Conservation (phyloP, 1,139 yeast genomes). For the Candida glucosophila region DNA sequence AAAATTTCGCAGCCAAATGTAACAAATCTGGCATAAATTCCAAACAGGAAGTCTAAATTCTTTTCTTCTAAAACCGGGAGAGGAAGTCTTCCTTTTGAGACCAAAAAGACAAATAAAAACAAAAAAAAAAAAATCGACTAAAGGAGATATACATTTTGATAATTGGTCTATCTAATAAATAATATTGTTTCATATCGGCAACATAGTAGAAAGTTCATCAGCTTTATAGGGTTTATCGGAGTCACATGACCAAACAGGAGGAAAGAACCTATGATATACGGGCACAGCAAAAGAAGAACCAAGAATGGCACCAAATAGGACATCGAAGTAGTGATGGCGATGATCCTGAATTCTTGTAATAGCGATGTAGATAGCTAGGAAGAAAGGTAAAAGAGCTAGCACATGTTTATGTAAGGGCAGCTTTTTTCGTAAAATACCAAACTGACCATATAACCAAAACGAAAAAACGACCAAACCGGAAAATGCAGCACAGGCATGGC, state of each 20-base stretch:
- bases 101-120: no score
- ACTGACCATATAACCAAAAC: conserved; percentile 35
- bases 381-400: conserved; percentile 15
- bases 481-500: conserved; percentile 38
- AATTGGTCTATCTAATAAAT: no score
- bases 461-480: conserved; percentile 29
- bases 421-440: conserved; percentile 11
- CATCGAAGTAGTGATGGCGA: conserved; percentile 36
- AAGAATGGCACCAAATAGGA: conserved; percentile 26
- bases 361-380: conserved; percentile 28
- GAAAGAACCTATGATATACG: conserved; percentile 38
- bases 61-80: no score
- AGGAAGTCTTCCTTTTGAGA: no score
- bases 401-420: conserved; percentile 7
- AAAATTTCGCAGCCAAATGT: no score
- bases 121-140: no score
- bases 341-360: conserved; percentile 35
- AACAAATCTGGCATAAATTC: no score
- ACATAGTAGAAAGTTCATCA: conserved; percentile 3
- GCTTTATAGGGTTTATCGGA: conserved; percentile 9
- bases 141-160: no score
- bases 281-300: conserved; percentile 13
- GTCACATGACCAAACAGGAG: conserved; percentile 6
- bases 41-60: no score
- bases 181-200: background rate